Evolutionary conservation across 768 basidiomycete genomes (phyloP).

Genomic region (Mycena galericulata): DNA sequence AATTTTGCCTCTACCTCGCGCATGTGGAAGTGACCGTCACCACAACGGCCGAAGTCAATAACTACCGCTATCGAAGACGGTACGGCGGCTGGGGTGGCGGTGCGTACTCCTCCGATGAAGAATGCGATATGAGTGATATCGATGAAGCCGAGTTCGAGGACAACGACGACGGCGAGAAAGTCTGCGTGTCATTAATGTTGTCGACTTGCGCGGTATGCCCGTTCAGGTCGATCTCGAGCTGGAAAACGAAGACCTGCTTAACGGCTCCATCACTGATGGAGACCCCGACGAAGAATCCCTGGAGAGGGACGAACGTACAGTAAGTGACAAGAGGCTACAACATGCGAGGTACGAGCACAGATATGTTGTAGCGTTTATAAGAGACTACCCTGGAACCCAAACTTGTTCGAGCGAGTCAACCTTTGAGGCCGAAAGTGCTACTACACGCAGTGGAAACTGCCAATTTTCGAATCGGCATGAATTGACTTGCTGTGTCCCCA

Average conservation of each 20-base stretch:
- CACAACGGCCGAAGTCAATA: not conserved
- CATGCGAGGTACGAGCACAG: not conserved
- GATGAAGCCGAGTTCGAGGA: conserved; percentile 24
- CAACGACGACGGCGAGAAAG: not conserved
- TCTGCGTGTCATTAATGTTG: not conserved
- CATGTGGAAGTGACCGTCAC: not conserved
- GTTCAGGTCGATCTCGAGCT: not conserved
- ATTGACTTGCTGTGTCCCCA: too few relatives aligned
- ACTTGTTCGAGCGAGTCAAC: too few relatives aligned
- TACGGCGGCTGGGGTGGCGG: not conserved
- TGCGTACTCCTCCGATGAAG: conserved; percentile 8
- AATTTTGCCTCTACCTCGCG: conserved; percentile 32
- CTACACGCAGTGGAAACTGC: too few relatives aligned
- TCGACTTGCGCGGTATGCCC: conserved; percentile 22
- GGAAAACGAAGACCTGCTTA: conserved; percentile 6
- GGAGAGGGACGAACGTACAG: conserved; percentile 21
- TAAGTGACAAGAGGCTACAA: not conserved
- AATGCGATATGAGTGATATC: conserved; percentile 7
- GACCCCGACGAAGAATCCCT: not conserved
- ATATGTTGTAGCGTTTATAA: too few relatives aligned
- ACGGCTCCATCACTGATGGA: conserved; percentile 14
- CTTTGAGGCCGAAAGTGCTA: too few relatives aligned
- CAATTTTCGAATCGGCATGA: too few relatives aligned
- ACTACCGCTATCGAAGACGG: not conserved
- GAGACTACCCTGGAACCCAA: too few relatives aligned